These are phyloP conservation scores for Xylaria longipes DNA, from an alignment of 495 filamentous ascomycete species.

Conservation along the genomic window DNA sequence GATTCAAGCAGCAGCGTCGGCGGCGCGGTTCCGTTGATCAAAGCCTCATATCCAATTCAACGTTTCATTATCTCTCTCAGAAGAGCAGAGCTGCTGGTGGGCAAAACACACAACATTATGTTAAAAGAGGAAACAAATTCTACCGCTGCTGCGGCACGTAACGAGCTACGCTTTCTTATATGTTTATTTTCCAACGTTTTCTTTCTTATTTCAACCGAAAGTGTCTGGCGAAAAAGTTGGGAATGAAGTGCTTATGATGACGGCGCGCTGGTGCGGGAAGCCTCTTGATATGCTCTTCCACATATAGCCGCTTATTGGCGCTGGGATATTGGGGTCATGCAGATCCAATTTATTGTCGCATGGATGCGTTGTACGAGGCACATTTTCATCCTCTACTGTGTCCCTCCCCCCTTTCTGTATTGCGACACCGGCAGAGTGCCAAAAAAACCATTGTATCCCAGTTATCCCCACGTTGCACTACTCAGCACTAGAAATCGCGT, in stretches of 20 bases:
- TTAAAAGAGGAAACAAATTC: slow-evolving; percentile 21
- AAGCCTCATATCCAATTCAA: neutral
- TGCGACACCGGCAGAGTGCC: neutral
- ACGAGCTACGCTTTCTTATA: slow-evolving; percentile 36
- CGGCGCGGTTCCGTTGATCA: slow-evolving; percentile 51
- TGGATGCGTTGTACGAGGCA: slow-evolving; percentile 26
- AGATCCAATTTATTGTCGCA: slow-evolving; percentile 19
- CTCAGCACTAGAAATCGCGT: neutral
- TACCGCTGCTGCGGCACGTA: slow-evolving; percentile 27
- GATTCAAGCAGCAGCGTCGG: slow-evolving; percentile 63
- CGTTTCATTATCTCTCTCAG: slow-evolving; percentile 20
- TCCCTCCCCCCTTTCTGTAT: slow-evolving; percentile 12
- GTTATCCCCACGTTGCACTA: slow-evolving; percentile 22
- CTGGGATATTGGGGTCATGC: slow-evolving; percentile 5
- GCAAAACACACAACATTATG: slow-evolving; percentile 31
- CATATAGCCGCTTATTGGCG: neutral
- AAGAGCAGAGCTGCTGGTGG: slow-evolving; percentile 16
- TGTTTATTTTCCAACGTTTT: slow-evolving; percentile 8
- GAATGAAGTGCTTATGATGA: slow-evolving; percentile 22
- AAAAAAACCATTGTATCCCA: neutral
- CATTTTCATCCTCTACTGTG: slow-evolving; percentile 11
- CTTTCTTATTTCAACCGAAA: neutral
- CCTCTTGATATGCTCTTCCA: slow-evolving; percentile 15
- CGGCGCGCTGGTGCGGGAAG: slow-evolving; percentile 6
- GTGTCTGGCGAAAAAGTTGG: slow-evolving; percentile 2